Conservation (phyloP, 2,329 filamentous ascomycete genomes). For the Sporothrix euskadiensis region DNA sequence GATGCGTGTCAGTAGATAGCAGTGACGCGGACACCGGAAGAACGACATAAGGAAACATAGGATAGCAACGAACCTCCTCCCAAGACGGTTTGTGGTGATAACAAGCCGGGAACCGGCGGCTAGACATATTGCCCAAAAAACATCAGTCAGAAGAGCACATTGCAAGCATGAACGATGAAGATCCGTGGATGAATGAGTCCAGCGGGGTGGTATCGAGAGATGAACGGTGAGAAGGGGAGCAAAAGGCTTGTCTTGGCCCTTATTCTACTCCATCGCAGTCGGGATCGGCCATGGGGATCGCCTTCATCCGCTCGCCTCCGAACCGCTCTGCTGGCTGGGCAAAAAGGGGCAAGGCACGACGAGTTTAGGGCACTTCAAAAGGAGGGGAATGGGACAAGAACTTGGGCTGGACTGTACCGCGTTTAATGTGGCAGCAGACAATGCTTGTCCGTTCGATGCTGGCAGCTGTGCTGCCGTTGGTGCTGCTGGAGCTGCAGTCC, state of each 20-base stretch:
- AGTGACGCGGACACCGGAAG: background rate
- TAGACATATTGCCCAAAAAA: conserved; percentile 17
- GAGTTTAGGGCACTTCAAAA: background rate
- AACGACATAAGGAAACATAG: background rate
- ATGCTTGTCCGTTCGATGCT: conserved; percentile 9
- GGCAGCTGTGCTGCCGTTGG: background rate
- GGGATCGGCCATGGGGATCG: conserved; percentile 25
- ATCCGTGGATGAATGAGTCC: background rate
- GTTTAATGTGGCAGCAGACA: conserved; percentile 17
- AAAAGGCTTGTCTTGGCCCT: background rate
- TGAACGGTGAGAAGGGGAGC: background rate
- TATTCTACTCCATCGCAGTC: background rate
- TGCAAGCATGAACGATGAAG: conserved; percentile 17
- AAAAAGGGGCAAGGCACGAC: background rate
- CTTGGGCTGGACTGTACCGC: conserved; percentile 12
- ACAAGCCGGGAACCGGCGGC: conserved; percentile 34
- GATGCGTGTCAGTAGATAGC: background rate
- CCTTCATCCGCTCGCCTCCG: conserved; percentile 20
- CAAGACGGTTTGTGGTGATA: conserved; percentile 31
- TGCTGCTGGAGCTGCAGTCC: background rate
- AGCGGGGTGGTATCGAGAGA: background rate
- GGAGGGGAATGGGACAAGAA: background rate
- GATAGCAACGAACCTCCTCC: conserved; percentile 26
- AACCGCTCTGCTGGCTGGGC: background rate
- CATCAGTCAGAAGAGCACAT: background rate